A percentile compares a stretch with the other conserved stretches of the same genome.
Conservation (phyloP, 176 grass and related monocot species). For the Neostapfia colusana region DNA sequence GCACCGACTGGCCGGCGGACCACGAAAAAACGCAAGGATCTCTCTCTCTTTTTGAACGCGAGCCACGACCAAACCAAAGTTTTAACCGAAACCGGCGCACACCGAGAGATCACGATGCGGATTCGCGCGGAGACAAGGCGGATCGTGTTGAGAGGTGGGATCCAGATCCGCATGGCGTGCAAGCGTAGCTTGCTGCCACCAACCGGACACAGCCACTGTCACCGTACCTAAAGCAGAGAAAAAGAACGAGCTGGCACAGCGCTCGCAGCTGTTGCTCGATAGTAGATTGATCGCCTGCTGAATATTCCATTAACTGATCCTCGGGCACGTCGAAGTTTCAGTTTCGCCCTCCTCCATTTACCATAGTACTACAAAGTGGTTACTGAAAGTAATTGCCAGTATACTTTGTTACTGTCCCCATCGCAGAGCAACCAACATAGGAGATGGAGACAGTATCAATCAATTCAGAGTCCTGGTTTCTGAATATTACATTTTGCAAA, state of each 20-base stretch:
- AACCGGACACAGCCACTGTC: slow-evolving; percentile 7
- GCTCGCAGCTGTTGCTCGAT: not conserved
- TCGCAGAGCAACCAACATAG: not conserved
- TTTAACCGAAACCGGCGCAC: not conserved
- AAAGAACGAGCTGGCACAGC: not conserved
- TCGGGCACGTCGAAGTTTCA: not conserved
- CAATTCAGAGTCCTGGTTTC: not conserved
- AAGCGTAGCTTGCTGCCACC: not conserved
- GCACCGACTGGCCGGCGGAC: too few species aligned
- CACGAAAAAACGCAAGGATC: not conserved
- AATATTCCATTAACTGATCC: not conserved
- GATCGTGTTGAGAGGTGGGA: not conserved
- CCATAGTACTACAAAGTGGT: too few species aligned
- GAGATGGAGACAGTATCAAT: not conserved
- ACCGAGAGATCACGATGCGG: not conserved
- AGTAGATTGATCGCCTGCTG: not conserved
- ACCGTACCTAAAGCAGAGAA: not conserved
- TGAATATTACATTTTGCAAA: not conserved
- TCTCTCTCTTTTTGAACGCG: not conserved
- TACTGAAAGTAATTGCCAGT: not conserved
- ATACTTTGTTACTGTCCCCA: not conserved
- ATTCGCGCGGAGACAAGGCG: slow-evolving; percentile 11
- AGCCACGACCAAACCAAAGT: slow-evolving; percentile 4
- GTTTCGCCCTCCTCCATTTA: too few species aligned
- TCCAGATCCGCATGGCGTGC: not conserved